Base-by-base conservation (phyloP, 2,329 filamentous ascomycete species). In the Aspergillus ibericus region DNA sequence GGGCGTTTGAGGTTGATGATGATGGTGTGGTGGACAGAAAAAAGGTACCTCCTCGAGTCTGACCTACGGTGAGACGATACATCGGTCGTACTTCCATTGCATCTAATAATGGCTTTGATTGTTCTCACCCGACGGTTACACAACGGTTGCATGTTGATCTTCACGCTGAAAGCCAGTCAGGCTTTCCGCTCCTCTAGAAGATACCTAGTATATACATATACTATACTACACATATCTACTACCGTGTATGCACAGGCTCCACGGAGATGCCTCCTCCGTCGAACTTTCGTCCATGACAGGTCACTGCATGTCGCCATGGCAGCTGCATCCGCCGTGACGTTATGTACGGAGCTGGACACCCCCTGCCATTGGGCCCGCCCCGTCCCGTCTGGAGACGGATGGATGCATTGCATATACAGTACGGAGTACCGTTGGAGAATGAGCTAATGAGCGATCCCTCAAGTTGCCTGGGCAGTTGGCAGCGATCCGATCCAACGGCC, bases 361-460 rank as follows among this genome's bases (percentile, higher is more conserved):
- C 34, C n/a, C 27, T 20, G 40, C 29, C 29, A 36, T 40, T 53
- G 52, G 57, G 55, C 55, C 55, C 59, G 59, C 44, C 52, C 57
- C 59, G 59, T 36, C 25, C 59, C 57, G 54, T 42, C 59, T 55
- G 46, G 32, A 40, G 47, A 53, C 29, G 20, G 42, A 22, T 47
- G 42, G 42, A 16, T 48, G 25, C 44, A 47, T 47, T 25, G 42
- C 42, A 42, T 42, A 42, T 42, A n/a, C n/a, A n/a, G n/a, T n/a
- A n/a, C n/a, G n/a, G n/a, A n/a, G n/a, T n/a, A 16, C 42, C 42
- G 42, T 47, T 48, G 44, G 25, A 48, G 9, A n/a, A 29, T n/a
- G n/a, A 48, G 15, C 44, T 10, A 27, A 47, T 27, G n/a, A 48
- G 15, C 44, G 20, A 47, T 47, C 22, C 9, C 8, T 12, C 22